Base-by-base conservation (phyloP, 306 rosid species). In the Begonia peltatifolia region DNA sequence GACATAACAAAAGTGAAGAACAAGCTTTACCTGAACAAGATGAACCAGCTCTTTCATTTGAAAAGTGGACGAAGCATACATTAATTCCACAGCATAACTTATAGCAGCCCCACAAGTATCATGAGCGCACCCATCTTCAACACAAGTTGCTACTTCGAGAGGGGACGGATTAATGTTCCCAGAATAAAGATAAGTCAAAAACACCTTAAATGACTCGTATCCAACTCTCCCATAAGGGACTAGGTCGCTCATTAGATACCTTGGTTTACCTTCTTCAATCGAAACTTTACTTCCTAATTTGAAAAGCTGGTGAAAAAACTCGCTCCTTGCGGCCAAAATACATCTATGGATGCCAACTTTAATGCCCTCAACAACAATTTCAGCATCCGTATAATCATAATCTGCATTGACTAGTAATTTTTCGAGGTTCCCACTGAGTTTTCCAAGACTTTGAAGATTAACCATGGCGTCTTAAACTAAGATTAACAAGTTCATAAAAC, bases 101-200 rank as follows among this genome's bases (percentile, higher is more conserved):
- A 90, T 80, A 47, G 94, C 86, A 41, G 97, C 95, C 8, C 84
- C 70, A 20, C 97, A 90, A 0, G 94, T 80, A 60, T 85, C 94
- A 66, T 90, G 95, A 1, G 59, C 61, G 64, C 97, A 90, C 23
- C 47, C 10, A 42, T 76, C 86, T 59, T 83, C 94, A 59, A 85
- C 92, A 66, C 95, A 90, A 0, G 80, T 80, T 59, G 94, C 78
- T 14, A 80, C 93, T 69, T 85, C 87, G 10, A 25, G 65, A 16
- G 92, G 92, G 0, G 87, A 69, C 48, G 75, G 66, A 64, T 83
- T 79, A 8, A 90, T 68, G 74, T 72, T 90, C 63, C 95, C 97
- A 15, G 97, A 78, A 46, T 85, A 90, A 75, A 90, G 46, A 58
- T 90, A 90, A 65, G 64, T 75, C 86, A 90, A 77, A 67, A 83